These are phyloP conservation scores for Colletotrichum lini DNA, from an alignment of 2,329 filamentous ascomycete species.

Conservation along the genomic window DNA sequence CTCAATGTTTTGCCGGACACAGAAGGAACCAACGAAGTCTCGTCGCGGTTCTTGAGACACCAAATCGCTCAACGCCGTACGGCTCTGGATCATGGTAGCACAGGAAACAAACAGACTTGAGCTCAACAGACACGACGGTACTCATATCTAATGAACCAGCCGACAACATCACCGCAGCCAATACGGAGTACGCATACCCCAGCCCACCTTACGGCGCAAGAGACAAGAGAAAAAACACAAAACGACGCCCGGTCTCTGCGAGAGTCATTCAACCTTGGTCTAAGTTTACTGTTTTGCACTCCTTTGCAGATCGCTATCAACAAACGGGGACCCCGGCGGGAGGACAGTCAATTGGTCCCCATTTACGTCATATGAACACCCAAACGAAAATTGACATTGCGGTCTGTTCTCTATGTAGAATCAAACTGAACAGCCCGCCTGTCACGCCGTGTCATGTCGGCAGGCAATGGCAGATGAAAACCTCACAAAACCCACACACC, in stretches of 20 bases:
- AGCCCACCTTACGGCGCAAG: background rate
- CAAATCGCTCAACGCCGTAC: background rate
- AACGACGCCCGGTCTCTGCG: background rate
- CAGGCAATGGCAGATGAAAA: background rate
- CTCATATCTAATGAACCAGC: background rate
- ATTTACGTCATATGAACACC: conserved; percentile 26
- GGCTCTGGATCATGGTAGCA: background rate
- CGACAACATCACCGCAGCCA: background rate
- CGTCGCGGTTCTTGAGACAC: background rate
- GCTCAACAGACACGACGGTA: background rate
- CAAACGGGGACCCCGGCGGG: conserved; percentile 17
- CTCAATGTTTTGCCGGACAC: background rate
- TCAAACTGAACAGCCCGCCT: conserved; percentile 8
- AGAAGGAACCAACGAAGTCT: background rate
- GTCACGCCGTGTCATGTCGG: background rate
- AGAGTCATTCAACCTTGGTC: conserved; percentile 11
- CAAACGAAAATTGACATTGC: conserved; percentile 6
- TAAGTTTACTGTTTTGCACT: conserved; percentile 17
- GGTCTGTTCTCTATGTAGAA: background rate
- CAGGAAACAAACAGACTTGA: background rate
- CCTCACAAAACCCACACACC: background rate
- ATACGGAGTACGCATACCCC: no score
- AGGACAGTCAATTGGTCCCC: background rate
- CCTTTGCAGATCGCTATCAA: conserved; percentile 35
- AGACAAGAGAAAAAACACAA: conserved; percentile 10